Evolutionary conservation across 495 filamentous ascomycete species (phyloP).

Genomic region (Penicillium coprophilum): DNA sequence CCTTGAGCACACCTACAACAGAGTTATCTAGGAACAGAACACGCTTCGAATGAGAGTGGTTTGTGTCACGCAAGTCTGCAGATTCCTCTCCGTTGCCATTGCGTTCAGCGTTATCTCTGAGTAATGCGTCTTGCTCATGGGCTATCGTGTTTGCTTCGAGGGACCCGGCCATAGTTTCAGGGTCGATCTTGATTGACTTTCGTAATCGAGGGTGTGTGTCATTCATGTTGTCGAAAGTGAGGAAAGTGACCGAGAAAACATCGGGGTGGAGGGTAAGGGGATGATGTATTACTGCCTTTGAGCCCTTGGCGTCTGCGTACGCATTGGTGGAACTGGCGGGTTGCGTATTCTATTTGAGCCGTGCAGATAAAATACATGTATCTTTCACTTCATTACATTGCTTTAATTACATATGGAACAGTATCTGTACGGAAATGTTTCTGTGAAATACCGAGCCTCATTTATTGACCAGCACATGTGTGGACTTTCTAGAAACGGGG

Average conservation of each 20-base stretch:
- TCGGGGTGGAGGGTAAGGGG: neutral
- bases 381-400: neutral
- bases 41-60: neutral
- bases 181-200: conserved; percentile 4
- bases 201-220: conserved; percentile 5
- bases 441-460: neutral
- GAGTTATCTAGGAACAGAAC: neutral
- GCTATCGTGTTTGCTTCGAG: neutral
- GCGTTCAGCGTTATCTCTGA: neutral
- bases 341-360: neutral
- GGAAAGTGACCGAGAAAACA: neutral
- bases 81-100: neutral
- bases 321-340: neutral
- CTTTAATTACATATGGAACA: neutral
- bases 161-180: neutral
- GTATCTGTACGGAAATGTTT: conserved; percentile 1
- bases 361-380: conserved; percentile 6
- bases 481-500: neutral
- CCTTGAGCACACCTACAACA: conserved; percentile 2
- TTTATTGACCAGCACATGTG: neutral
- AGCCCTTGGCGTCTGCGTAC: neutral
- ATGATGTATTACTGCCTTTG: conserved; percentile 1
- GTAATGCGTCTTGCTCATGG: neutral
- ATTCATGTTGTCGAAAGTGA: conserved; percentile 3
- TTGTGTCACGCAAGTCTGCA: neutral